Evolutionary conservation across 768 basidiomycete species (phyloP).

Genomic region (Mycena maculata): DNA sequence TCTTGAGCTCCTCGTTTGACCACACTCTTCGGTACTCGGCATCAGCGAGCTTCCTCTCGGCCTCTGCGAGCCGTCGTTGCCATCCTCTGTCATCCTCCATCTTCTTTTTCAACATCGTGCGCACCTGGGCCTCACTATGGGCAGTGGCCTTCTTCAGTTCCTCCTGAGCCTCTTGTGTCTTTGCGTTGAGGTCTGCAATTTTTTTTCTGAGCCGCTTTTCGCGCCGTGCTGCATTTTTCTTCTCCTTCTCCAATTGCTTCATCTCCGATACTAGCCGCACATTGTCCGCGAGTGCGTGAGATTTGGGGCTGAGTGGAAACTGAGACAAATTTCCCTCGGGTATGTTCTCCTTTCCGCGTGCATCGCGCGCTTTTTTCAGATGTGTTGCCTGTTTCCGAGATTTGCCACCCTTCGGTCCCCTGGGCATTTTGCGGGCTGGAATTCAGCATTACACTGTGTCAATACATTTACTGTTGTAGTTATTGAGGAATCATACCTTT

Average conservation of each 20-base stretch:
- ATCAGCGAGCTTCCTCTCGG: no score
- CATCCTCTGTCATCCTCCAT: no score
- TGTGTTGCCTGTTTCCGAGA: neutral
- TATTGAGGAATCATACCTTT: neutral
- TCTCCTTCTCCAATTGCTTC: constrained; percentile 2
- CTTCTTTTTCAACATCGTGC: no score
- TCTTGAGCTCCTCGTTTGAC: no score
- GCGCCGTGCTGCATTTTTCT: no score
- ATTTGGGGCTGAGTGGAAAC: neutral
- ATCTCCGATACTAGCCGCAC: neutral
- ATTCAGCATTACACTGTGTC: neutral
- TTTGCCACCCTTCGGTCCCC: constrained; percentile 1
- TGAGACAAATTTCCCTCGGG: neutral
- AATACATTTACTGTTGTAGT: neutral
- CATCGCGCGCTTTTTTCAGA: neutral
- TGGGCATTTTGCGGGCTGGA: constrained; percentile 9
- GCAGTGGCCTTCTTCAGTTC: no score
- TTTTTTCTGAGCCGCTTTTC: no score
- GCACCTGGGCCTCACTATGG: no score
- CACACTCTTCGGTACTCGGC: no score
- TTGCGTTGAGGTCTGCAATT: no score
- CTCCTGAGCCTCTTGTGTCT: no score
- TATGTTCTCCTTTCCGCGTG: constrained; percentile 5
- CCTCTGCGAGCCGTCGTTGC: no score
- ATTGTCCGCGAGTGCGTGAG: constrained; percentile 1